Conservation (phyloP, 148 eudicot genomes). For the Talinum fruticosum region DNA sequence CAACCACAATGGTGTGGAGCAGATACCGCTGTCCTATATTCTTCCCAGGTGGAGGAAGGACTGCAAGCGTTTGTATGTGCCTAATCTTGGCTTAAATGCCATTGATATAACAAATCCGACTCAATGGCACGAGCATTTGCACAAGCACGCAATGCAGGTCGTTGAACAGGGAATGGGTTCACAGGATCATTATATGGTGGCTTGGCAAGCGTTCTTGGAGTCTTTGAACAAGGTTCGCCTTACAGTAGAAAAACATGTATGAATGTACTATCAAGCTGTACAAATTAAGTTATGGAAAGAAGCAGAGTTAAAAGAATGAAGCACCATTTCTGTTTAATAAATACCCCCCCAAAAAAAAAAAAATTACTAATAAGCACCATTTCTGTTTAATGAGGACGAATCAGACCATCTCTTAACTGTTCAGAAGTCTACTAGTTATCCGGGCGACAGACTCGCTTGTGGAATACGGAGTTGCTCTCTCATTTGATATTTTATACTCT, state of each 20-base stretch:
- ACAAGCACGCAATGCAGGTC: constrained; percentile 59
- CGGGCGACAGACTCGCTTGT: too few species aligned
- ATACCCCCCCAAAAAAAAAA: too few species aligned
- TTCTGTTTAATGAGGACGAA: too few species aligned
- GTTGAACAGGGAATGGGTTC: constrained; percentile 68
- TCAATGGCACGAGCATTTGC: constrained; percentile 71
- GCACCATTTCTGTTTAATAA: too few species aligned
- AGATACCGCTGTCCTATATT: constrained; percentile 55
- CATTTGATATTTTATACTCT: too few species aligned
- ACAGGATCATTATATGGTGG: constrained; percentile 68
- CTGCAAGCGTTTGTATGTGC: constrained; percentile 52
- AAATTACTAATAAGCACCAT: too few species aligned
- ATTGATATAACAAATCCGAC: constrained; percentile 50
- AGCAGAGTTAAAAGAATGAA: background rate
- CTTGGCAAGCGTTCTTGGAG: constrained; percentile 75
- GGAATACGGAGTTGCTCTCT: too few species aligned
- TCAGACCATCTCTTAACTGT: too few species aligned
- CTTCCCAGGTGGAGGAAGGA: constrained; percentile 80
- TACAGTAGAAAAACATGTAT: constrained; percentile 45
- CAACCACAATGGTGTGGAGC: constrained; percentile 47
- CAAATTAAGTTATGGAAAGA: background rate
- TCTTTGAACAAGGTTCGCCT: constrained; percentile 67
- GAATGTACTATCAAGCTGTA: constrained; percentile 8
- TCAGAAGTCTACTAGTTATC: too few species aligned
- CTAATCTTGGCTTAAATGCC: constrained; percentile 40